A percentile compares a stretch with the other conserved stretches of the same genome.
Conservation (phyloP, 306 rosid species). For the Senna tora region DNA sequence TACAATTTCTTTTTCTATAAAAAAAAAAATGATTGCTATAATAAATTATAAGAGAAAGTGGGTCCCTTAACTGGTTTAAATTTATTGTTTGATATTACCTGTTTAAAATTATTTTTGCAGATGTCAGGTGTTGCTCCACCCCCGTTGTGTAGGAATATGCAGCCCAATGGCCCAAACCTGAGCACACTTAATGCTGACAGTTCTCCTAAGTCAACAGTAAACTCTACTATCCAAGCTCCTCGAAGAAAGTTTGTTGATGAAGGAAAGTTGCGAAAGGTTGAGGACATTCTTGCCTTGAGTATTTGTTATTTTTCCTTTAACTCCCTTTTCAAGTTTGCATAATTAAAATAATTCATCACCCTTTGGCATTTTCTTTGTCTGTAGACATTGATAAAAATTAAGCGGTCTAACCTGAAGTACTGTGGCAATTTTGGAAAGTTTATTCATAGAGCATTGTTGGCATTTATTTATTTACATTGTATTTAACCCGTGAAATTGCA, state of each 20-base stretch:
- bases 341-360: constrained; percentile 2
- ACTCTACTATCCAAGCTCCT: constrained; percentile 89
- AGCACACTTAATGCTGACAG: constrained; percentile 62
- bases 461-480: background rate
- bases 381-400: constrained; percentile 4
- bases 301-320: constrained; percentile 24
- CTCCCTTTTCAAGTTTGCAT: constrained; percentile 22
- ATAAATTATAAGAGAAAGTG: constrained; percentile 3
- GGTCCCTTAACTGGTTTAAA: constrained; percentile 19
- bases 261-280: constrained; percentile 95
- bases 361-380: constrained; percentile 13
- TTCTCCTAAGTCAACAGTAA: constrained; percentile 81
- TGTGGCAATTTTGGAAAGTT: constrained; percentile 7
- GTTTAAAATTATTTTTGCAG: constrained; percentile 52
- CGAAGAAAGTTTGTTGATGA: constrained; percentile 95
- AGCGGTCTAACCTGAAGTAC: constrained; percentile 9
- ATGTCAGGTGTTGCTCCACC: constrained; percentile 88
- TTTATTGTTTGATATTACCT: constrained; percentile 19
- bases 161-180: constrained; percentile 71
- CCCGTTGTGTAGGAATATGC: constrained; percentile 77
- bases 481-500: background rate
- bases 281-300: constrained; percentile 14
- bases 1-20: no score
- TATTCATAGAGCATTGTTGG: background rate
- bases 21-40: no score